Evolutionary conservation across 768 basidiomycete genomes (phyloP), one percentile per base, ranked within the genome.

Genomic region (Artomyces pyxidatus): DNA sequence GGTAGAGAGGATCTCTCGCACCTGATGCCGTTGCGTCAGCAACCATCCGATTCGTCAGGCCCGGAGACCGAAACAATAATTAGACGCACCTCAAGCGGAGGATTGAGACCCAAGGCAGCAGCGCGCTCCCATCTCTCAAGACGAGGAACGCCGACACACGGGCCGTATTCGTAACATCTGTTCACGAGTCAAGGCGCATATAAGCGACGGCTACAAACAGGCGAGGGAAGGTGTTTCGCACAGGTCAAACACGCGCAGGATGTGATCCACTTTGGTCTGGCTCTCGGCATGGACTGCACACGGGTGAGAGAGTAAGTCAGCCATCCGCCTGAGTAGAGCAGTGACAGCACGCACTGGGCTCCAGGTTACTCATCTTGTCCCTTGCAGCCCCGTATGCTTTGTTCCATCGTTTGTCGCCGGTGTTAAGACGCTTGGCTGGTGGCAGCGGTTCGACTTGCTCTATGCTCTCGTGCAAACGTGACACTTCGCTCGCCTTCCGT

Each of bases 61-160:
- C 19, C 14, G 16, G 19, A 21, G 6, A n/a, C 8, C 4, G 7
- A 9, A 19, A 23, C 19, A 16, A n/a, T 7, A 9, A 3, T 8
- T 9, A 50, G 29, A 62, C 78, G 49, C 57, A 86, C 91, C 73
- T 91, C 88, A 14, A 61, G 53, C 3, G 91, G 92, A 12, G 93
- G 94, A 41, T 83, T 72, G 17, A 96, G 68, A 2, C 90, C 90
- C 39, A 94, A 71, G 9, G 74, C 73, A 23, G 81, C 63, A 0
- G 94, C 94, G 42, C 93, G 74, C 60, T 93, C 78, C 90, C 92
- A 97, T 32, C 94, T 73, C 53, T 93, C 81, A 12, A 95, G 66
- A 25, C 93, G 80, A n/a, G 81, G 77, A 47, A 89, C 74, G 0
- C 88, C 86, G 19, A 83, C 68, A 55, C 83, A 88, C 3, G 88